phyloP scores from a whole-genome alignment of 2,329 filamentous ascomycete species.

The Verticillium longisporum region DNA sequence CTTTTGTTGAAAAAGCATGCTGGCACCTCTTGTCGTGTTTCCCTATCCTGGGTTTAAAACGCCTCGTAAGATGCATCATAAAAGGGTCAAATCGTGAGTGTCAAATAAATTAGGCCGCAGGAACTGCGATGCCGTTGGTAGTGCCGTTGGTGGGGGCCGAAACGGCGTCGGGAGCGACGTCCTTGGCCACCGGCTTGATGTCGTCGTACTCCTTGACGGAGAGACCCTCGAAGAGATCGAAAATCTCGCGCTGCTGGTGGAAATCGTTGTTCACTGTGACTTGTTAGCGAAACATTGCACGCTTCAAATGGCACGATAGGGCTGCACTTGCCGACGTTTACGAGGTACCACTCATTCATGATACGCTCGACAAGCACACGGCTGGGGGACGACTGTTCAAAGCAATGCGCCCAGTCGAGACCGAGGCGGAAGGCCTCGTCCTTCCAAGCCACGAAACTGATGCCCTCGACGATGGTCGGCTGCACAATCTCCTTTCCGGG shows the following conservation, averaged over 20 bases:
- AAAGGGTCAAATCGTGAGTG: constrained; percentile 10
- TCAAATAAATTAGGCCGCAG: constrained; percentile 6
- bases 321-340: constrained; percentile 75
- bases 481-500: constrained; percentile 99
- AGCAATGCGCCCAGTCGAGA: constrained; percentile 89
- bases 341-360: constrained; percentile 86
- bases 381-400: constrained; percentile 68
- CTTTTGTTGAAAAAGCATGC: constrained; percentile 4
- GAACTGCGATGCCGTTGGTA: constrained; percentile 5
- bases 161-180: constrained; percentile 4
- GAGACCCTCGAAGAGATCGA: constrained; percentile 77
- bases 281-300: constrained; percentile 4
- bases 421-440: constrained; percentile 94
- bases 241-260: constrained; percentile 75
- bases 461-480: constrained; percentile 96
- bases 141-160: constrained; percentile 11
- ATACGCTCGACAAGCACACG: constrained; percentile 72
- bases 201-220: constrained; percentile 57
- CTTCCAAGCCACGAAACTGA: constrained; percentile 97
- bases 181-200: constrained; percentile 17
- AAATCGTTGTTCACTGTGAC: constrained; percentile 90
- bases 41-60: constrained; percentile 12
- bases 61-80: constrained; percentile 13
- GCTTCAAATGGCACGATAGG: not conserved
- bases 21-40: constrained; percentile 10